Evolutionary conservation across 2,329 filamentous ascomycete species (phyloP), one percentile per base, ranked within the genome.

Genomic region (Dissoconium aciculare): DNA sequence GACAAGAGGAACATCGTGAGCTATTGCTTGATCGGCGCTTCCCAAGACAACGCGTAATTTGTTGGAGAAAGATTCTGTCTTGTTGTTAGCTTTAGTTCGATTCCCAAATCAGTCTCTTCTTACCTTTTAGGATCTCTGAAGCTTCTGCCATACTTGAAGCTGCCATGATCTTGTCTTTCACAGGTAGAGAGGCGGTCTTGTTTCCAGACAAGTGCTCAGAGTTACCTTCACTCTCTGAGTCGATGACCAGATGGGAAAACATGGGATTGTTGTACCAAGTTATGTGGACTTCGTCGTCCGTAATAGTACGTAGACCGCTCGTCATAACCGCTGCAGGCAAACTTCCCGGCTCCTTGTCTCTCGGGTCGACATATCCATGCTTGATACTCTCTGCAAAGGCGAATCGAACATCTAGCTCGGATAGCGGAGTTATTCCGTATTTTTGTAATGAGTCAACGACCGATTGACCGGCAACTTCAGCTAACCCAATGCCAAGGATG

Each of bases 381-480:
- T n/a, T n/a, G n/a, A n/a, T n/a, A n/a, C n/a, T n/a, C 42, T 69
- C 64, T 5, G 66, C 53, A 36, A 69, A 64, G 50, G 64, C 58
- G 38, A 64, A 59, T 38, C 67, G 63, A 11, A 69, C 43, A 31
- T 67, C 63, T 3, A 55, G 52, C 44, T 69, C 66, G 2, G 64
- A 65, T 9, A 68, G 21, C 15, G 36, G 34, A 5, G 37, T 27
- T 15, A 36, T 35, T 32, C 32, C 34, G 5, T 32, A 37, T 6
- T 33, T 35, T 14, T 32, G 36, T n/a, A 37, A 32, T 27, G 33
- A 35, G 15, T 38, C 32, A 15, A 36, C 34, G 11, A 40, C 15
- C n/a, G 34, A 31, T 26, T 38, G 31, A n/a, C 31, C 39, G 3
- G 29, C 30, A 9, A 38, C 37, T 5, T 34, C 36, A 15, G 63